Conservation (phyloP, 768 basidiomycete species). For the Trametopsis cervina region DNA sequence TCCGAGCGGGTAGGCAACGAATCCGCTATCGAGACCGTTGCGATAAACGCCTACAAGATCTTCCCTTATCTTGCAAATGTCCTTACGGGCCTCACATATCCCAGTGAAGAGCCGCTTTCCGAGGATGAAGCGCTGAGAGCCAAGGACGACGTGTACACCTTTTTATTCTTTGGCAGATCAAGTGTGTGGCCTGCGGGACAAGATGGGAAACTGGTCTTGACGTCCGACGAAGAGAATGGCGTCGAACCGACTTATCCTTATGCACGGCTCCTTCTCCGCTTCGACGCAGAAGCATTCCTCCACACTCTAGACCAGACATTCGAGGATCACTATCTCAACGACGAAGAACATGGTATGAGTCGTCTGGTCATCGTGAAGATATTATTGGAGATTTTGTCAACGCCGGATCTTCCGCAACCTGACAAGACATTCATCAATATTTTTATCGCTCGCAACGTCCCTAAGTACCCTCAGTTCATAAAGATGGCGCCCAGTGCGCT, state of each 20-base stretch:
- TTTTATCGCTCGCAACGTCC: conserved; percentile 92
- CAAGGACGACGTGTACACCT: conserved; percentile 67
- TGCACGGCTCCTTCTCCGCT: conserved; percentile 71
- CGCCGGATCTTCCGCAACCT: conserved; percentile 44
- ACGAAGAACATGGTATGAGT: conserved; percentile 54
- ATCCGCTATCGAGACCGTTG: conserved; percentile 43
- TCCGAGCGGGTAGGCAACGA: conserved; percentile 24
- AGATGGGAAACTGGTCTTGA: conserved; percentile 67
- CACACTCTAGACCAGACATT: conserved; percentile 93
- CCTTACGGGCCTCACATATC: conserved; percentile 80
- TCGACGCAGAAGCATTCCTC: conserved; percentile 91
- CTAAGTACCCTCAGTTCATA: conserved; percentile 91
- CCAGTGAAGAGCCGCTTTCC: conserved; percentile 68
- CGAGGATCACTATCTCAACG: conserved; percentile 88
- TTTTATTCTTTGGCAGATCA: conserved; percentile 80
- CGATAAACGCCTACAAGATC: conserved; percentile 83
- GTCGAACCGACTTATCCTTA: conserved; percentile 88
- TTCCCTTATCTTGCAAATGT: conserved; percentile 81
- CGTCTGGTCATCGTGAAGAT: conserved; percentile 82
- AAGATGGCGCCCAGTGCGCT: conserved; percentile 58
- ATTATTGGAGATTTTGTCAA: conserved; percentile 68
- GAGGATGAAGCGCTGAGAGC: conserved; percentile 61
- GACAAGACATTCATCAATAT: conserved; percentile 88
- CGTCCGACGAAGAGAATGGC: conserved; percentile 66
- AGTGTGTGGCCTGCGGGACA: conserved; percentile 70